Base-by-base conservation (phyloP, 2,329 filamentous ascomycete genomes). In the Aspergillus awamori region DNA sequence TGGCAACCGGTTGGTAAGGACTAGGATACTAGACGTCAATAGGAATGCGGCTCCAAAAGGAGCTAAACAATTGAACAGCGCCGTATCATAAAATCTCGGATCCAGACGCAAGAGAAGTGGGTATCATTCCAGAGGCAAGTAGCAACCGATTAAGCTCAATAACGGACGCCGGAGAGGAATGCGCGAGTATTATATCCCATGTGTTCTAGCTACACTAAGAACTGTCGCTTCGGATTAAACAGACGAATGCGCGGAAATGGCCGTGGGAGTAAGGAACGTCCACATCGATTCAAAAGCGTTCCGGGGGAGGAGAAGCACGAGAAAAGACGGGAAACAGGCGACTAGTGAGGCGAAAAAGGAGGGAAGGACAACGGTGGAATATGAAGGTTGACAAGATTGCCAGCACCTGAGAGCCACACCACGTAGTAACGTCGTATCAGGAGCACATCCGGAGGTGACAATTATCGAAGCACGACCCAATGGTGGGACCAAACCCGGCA, bases 11-110 rank as follows among this genome's bases (percentile, higher is more conserved):
- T 30, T 45, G 51, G 43, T 61, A 30, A 60, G 33, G 22, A 53
- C 59, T 65, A 63, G 60, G 65, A 61, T 64, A 63, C 41, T 48
- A 52, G 53, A 63, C 63, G 59, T 68, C 60, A 65, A 58, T 62
- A 65, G 60, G 66, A 68, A 67, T 66, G 63, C 57, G 58, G 65
- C 66, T 60, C 67, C 61, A 33, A 64, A 39, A 61, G 66, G 64
- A 69, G 65, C 59, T 55, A 43, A 57, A 64, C 33, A 45, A 63
- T 52, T 48, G 36, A 39, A 53, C 52, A 48, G 52, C 51, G 59
- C 36, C 30, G 52, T 55, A 53, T 52, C 64, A 64, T 68, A 43
- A 55, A 65, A 58, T 43, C 39, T 15, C 36, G 43, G 56, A 47
- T 20, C 49, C 30, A 45, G 47, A 30, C 22, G 43, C 22, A 30